Conservation (phyloP, 495 filamentous ascomycete genomes). For the Podospora pseudopauciseta region DNA sequence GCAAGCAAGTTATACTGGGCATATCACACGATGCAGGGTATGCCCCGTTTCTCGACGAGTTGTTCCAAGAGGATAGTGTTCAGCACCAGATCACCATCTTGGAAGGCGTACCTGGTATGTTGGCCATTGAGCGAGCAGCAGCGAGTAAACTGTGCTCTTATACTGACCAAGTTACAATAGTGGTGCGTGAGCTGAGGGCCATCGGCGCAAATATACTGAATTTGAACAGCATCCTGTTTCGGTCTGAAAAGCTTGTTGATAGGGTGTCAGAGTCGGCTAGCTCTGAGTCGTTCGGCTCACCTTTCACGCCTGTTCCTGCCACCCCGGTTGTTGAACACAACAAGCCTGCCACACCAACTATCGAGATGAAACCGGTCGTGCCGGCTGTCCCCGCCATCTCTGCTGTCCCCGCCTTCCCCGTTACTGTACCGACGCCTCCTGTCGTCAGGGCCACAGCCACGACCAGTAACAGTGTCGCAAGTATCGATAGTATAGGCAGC, state of each 20-base stretch:
- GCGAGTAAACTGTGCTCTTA: not conserved
- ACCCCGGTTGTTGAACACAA: not conserved
- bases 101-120: constrained; percentile 59
- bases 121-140: not conserved
- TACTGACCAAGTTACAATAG: not conserved
- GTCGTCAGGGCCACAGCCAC: not conserved
- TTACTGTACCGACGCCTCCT: not conserved
- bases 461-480: constrained; percentile 3
- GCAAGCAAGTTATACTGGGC: constrained; percentile 76
- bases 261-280: constrained; percentile 15
- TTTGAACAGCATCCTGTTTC: constrained; percentile 62
- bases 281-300: not conserved
- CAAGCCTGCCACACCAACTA: constrained; percentile 8
- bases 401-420: not conserved
- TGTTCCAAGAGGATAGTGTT: constrained; percentile 51
- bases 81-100: constrained; percentile 64
- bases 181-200: constrained; percentile 60
- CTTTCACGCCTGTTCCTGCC: not conserved
- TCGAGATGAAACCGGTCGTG: constrained; percentile 7
- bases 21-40: constrained; percentile 75
- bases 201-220: constrained; percentile 56
- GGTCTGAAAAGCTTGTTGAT: constrained; percentile 52
- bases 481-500: constrained; percentile 3
- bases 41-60: constrained; percentile 63
- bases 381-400: not conserved